These are phyloP conservation scores for Blepharisma stoltei DNA, from an alignment of 73 alveolate species.

Conservation along the genomic window DNA sequence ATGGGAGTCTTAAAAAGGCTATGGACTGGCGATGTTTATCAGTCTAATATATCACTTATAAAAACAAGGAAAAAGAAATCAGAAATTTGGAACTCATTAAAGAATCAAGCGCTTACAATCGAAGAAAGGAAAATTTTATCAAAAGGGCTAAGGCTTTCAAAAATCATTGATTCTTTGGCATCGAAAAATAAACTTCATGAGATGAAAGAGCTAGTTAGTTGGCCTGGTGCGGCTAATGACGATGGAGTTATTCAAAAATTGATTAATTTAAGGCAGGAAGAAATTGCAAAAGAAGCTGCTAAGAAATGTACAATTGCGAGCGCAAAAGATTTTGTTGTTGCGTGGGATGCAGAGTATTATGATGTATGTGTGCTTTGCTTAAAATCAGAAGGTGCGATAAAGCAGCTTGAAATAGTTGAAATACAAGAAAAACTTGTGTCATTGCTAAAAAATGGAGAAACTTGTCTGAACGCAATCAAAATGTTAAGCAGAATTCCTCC, in stretches of 20 bases:
- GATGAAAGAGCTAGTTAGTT: background rate
- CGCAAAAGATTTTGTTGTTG: conserved; percentile 3
- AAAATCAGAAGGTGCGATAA: background rate
- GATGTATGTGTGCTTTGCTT: background rate
- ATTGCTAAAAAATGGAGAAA: conserved; percentile 2
- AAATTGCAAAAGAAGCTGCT: background rate
- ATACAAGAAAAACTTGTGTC: background rate
- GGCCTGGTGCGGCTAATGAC: conserved; percentile 14
- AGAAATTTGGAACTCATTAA: background rate
- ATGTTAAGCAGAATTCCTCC: background rate
- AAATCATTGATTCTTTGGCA: background rate
- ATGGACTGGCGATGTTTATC: conserved; percentile 3
- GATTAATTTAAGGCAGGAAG: background rate
- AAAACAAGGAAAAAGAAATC: background rate
- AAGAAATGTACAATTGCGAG: background rate
- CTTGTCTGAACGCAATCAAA: background rate
- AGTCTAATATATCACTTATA: background rate
- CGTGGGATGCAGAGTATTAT: background rate
- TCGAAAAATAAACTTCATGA: background rate
- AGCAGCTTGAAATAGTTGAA: background rate
- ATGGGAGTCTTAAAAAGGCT: conserved; percentile 12
- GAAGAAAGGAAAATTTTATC: conserved; percentile 14
- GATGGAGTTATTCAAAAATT: background rate
- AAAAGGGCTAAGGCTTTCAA: background rate
- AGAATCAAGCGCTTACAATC: background rate